These are phyloP conservation scores for Fusarium sacchari DNA, from an alignment of 2,329 filamentous ascomycete genomes.

Conservation along the genomic window DNA sequence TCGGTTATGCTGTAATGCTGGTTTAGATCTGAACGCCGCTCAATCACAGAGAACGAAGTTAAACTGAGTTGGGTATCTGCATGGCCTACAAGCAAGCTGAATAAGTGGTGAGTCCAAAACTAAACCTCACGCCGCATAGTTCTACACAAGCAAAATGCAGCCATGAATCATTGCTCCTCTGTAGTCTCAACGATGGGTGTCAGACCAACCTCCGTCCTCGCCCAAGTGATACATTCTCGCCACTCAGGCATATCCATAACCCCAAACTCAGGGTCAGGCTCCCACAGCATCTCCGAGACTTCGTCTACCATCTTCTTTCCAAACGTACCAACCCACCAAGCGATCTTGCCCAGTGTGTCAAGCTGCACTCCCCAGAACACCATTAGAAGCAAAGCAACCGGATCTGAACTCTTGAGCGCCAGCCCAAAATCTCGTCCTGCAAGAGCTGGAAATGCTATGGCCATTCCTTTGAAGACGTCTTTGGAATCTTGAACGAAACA, in stretches of 20 bases:
- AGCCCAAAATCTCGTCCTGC: constrained; percentile 46
- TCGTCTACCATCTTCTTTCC: constrained; percentile 37
- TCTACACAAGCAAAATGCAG: background rate
- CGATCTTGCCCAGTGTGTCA: constrained; percentile 32
- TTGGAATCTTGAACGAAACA: constrained; percentile 51
- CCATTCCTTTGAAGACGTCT: constrained; percentile 46
- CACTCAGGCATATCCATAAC: constrained; percentile 22
- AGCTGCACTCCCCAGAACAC: constrained; percentile 53
- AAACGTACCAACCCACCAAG: constrained; percentile 42
- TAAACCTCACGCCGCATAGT: background rate
- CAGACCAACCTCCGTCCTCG: constrained; percentile 30
- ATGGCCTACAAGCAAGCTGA: background rate
- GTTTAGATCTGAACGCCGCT: background rate
- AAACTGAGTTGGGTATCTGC: constrained; percentile 3
- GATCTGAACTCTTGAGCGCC: constrained; percentile 46
- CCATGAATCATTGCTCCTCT: background rate
- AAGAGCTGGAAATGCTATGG: constrained; percentile 45
- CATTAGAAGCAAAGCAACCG: constrained; percentile 50
- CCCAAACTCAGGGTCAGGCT: background rate
- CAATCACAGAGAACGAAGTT: background rate
- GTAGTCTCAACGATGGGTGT: background rate
- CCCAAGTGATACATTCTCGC: constrained; percentile 35
- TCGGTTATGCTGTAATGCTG: background rate
- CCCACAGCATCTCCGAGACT: constrained; percentile 25
- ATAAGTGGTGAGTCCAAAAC: background rate